Conservation (phyloP, 2,329 filamentous ascomycete genomes). For the Calonectria henricotiae region DNA sequence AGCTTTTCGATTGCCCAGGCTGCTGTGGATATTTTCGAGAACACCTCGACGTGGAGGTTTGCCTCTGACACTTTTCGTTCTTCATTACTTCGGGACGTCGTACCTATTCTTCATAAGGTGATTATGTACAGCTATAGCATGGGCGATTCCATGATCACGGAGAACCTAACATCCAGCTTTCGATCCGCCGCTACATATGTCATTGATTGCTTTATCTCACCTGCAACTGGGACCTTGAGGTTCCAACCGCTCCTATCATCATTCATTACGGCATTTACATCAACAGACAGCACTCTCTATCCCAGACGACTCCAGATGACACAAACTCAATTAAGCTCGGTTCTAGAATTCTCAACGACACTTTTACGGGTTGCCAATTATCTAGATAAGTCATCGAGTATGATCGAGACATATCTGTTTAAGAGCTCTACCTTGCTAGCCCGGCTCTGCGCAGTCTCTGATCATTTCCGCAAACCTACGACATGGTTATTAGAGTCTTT, state of each 20-base stretch:
- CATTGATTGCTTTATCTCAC: slow-evolving; percentile 82
- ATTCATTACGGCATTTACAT: slow-evolving; percentile 67
- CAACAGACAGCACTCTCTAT: slow-evolving; percentile 76
- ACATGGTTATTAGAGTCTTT: slow-evolving; percentile 82
- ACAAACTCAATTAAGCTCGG: slow-evolving; percentile 75
- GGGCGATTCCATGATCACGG: slow-evolving; percentile 71
- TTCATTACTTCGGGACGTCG: slow-evolving; percentile 78
- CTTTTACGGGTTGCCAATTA: slow-evolving; percentile 81
- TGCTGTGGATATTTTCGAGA: slow-evolving; percentile 88
- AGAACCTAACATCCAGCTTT: slow-evolving; percentile 74
- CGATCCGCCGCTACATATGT: slow-evolving; percentile 83
- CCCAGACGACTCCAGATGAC: slow-evolving; percentile 70
- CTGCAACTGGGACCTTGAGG: slow-evolving; percentile 78
- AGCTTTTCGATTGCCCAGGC: slow-evolving; percentile 82
- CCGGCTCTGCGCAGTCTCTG: slow-evolving; percentile 81
- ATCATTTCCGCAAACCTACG: slow-evolving; percentile 76
- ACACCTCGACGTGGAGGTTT: slow-evolving; percentile 89
- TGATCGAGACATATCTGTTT: slow-evolving; percentile 85
- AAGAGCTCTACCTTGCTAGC: slow-evolving; percentile 84
- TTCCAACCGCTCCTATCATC: slow-evolving; percentile 84
- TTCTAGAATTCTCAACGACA: slow-evolving; percentile 77
- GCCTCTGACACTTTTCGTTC: slow-evolving; percentile 77
- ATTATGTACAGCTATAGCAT: slow-evolving; percentile 83
- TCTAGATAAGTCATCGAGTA: slow-evolving; percentile 74
- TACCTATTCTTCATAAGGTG: slow-evolving; percentile 80